A percentile compares a stretch with the other conserved stretches of the same genome.
These are phyloP conservation scores for Yamadazyma sp. DNA, from an alignment of 1,139 yeast species.

Conservation along the genomic window DNA sequence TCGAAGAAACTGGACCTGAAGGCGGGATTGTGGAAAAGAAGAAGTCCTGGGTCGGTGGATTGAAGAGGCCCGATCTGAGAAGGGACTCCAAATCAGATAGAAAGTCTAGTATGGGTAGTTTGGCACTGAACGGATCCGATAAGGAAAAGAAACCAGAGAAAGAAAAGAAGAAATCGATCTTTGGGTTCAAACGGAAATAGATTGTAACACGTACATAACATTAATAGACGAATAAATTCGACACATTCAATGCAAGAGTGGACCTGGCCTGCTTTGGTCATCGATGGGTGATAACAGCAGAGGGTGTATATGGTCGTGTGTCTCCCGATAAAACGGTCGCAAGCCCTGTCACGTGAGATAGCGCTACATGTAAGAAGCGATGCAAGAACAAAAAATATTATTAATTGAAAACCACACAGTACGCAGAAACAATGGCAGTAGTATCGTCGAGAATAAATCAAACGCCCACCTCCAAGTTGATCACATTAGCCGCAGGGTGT, in stretches of 20 bases:
- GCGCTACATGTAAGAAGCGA: neutral
- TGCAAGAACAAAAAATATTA: too few relatives aligned
- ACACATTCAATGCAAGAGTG: too few relatives aligned
- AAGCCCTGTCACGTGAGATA: slow-evolving; percentile 1
- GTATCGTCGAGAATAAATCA: slow-evolving; percentile 39
- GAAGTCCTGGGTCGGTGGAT: slow-evolving; percentile 46
- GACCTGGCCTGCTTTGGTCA: neutral
- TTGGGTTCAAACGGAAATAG: slow-evolving; percentile 39
- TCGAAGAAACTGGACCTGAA: slow-evolving; percentile 4
- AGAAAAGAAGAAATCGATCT: slow-evolving; percentile 33
- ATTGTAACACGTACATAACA: neutral
- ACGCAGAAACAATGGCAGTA: slow-evolving; percentile 10
- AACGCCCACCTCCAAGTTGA: slow-evolving; percentile 43
- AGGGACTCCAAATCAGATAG: slow-evolving; percentile 17
- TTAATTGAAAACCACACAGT: too few relatives aligned
- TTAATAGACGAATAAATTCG: too few relatives aligned
- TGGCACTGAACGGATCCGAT: slow-evolving; percentile 8
- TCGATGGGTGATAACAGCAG: too few relatives aligned
- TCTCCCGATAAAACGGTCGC: neutral
- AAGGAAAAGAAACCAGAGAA: slow-evolving; percentile 10
- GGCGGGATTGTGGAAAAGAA: slow-evolving; percentile 29
- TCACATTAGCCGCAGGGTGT: slow-evolving; percentile 81
- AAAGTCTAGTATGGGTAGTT: slow-evolving; percentile 18
- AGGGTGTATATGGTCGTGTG: neutral
- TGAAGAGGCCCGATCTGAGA: slow-evolving; percentile 36